Percentiles rank a stretch among this genome's conserved stretches.
Evolutionary conservation across 2,329 filamentous ascomycete genomes (phyloP).

Genomic region (Cladobotryum protrusum): DNA sequence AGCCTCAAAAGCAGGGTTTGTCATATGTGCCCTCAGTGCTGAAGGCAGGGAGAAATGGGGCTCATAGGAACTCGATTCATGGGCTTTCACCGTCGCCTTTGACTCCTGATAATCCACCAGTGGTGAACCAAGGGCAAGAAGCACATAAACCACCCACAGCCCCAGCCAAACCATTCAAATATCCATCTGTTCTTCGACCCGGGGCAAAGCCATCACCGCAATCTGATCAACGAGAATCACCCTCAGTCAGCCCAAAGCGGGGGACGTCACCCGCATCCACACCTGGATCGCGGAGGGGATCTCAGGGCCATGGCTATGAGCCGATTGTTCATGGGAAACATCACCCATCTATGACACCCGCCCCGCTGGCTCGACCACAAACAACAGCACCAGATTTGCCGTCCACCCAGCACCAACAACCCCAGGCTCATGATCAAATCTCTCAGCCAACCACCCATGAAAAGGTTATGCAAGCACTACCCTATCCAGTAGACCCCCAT

Average conservation of each 20-base stretch:
- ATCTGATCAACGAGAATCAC: not conserved
- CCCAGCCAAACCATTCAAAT: slow-evolving; percentile 5
- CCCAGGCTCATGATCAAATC: not conserved
- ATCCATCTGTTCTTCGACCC: slow-evolving; percentile 15
- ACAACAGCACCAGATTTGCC: not conserved
- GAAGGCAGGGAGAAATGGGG: slow-evolving; percentile 8
- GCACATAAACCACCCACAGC: not conserved
- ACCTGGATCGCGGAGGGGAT: not conserved
- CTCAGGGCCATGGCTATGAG: not conserved
- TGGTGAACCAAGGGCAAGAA: not conserved
- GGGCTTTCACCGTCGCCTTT: not conserved
- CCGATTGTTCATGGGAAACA: slow-evolving; percentile 5
- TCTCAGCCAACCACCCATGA: not conserved
- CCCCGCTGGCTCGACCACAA: not conserved
- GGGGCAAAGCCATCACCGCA: slow-evolving; percentile 10
- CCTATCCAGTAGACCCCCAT: slow-evolving; percentile 2
- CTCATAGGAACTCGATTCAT: slow-evolving; percentile 1
- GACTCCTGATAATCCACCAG: not conserved
- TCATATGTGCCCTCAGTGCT: slow-evolving; percentile 10
- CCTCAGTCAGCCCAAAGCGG: not conserved
- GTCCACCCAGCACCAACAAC: not conserved
- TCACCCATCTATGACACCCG: slow-evolving; percentile 7
- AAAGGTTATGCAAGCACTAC: not conserved
- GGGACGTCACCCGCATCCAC: not conserved
- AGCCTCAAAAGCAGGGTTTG: not conserved